These are phyloP conservation scores for Colletotrichum falcatum DNA, from an alignment of 2,329 filamentous ascomycete species.

Conservation along the genomic window DNA sequence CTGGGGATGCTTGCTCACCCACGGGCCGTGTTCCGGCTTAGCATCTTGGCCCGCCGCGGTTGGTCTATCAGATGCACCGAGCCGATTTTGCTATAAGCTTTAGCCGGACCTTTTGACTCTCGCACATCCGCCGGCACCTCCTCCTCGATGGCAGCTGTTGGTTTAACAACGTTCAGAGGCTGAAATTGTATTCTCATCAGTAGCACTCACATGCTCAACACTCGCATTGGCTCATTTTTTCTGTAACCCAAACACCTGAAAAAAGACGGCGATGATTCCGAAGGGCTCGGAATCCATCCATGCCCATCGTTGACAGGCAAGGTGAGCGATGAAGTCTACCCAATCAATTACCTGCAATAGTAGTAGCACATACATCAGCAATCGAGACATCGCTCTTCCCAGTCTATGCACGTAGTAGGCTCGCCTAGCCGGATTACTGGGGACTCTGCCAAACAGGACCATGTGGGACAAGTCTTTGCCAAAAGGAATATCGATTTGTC, in stretches of 20 bases:
- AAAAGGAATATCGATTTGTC: background rate
- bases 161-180: background rate
- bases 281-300: background rate
- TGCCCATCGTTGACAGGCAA: background rate
- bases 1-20: background rate
- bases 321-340: background rate
- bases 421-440: no score
- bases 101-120: background rate
- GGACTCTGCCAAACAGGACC: background rate
- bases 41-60: background rate
- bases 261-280: background rate
- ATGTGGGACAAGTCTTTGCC: slow-evolving; percentile 12
- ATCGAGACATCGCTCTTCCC: background rate
- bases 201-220: no score
- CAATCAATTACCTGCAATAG: background rate
- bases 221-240: background rate
- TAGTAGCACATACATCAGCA: background rate
- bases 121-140: no score
- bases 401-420: background rate
- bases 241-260: no score
- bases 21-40: background rate
- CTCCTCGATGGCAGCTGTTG: background rate
- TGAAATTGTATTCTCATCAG: background rate
- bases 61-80: background rate
- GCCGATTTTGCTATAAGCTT: background rate